Evolutionary conservation across 169 alveolate species (phyloP), one percentile per base, ranked within the genome.

Genomic region (Eimeria maxima): DNA sequence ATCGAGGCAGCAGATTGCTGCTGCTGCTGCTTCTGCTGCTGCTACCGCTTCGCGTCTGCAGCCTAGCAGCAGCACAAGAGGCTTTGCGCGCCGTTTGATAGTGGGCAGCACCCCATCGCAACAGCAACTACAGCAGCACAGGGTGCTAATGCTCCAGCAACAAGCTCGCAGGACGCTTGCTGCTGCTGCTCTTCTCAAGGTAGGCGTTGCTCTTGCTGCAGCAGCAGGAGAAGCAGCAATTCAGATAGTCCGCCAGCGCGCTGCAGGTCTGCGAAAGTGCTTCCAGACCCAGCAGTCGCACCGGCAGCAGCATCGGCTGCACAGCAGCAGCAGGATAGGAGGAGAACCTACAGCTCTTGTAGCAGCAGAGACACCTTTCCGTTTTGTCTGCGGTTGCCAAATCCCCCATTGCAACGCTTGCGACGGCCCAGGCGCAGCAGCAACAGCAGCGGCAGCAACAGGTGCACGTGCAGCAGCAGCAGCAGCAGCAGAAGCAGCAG

Each of bases 311-410:
- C 91, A 83, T 74, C 76, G 27, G 76, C 91, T 29, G 44, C 27
- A 45, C 76, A 1, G 33, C 55, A 83, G 55, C 91, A 53, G 55
- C 76, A 55, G 91, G 42, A 47, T 11, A 55, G 50, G 13, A 27
- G 71, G 55, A 4, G 74, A 20, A 60, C 50, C 5, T n/a, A 55
- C 42, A 11, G 29, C 71, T 24, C 13, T n/a, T 10, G 57, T 53
- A 67, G 55, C 18, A 3, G 8, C 33, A 16, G 16, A 14, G 1
- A 22, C 74, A 11, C 53, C 57, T 50, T 44, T 83, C 42, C 91
- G 91, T n/a, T 83, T 83, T 29, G 74, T 55, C 42, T 83, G 91
- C 29, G 91, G 91, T 76, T 83, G 91, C 76, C 71, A 44, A 14
- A 22, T 13, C 74, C 27, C 55, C 11, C 74, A 22, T 27, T 45